phyloP scores from a whole-genome alignment of 2,329 filamentous ascomycete genomes.

The Drechmeria coniospora region DNA sequence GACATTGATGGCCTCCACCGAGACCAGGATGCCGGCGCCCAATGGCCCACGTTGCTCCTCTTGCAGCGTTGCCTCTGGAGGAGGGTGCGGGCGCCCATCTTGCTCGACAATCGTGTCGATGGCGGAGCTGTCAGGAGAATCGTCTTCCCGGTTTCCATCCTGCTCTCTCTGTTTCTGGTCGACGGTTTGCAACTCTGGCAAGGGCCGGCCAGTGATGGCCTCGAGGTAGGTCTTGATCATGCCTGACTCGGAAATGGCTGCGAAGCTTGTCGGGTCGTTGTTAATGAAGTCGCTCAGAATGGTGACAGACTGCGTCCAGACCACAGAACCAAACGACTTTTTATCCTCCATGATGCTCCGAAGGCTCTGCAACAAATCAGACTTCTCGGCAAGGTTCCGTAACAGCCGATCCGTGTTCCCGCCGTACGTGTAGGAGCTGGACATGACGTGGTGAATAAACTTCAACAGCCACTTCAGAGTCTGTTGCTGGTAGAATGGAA shows the following conservation, averaged over 20 bases:
- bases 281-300: slow-evolving; percentile 95
- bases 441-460: slow-evolving; percentile 93
- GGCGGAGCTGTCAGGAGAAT: slow-evolving; percentile 23
- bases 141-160: slow-evolving; percentile 18
- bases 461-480: slow-evolving; percentile 89
- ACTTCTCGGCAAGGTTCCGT: slow-evolving; percentile 87
- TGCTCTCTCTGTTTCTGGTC: slow-evolving; percentile 14
- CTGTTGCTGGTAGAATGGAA: slow-evolving; percentile 86
- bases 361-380: slow-evolving; percentile 64
- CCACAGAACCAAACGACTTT: slow-evolving; percentile 69
- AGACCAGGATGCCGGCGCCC: slow-evolving; percentile 67
- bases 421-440: slow-evolving; percentile 49
- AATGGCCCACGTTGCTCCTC: slow-evolving; percentile 26
- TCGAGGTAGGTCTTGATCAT: slow-evolving; percentile 77
- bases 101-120: slow-evolving; percentile 19
- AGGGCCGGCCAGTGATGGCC: slow-evolving; percentile 48
- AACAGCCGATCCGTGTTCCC: slow-evolving; percentile 81
- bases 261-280: slow-evolving; percentile 95
- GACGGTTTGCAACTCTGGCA: slow-evolving; percentile 18
- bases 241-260: slow-evolving; percentile 86
- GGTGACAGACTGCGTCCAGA: slow-evolving; percentile 89
- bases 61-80: slow-evolving; percentile 33
- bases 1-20: slow-evolving; percentile 72
- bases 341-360: slow-evolving; percentile 71
- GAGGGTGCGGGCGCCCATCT: slow-evolving; percentile 34